Evolutionary conservation across 2,329 filamentous ascomycete species (phyloP).

Genomic region (Rhinocladiella similis): DNA sequence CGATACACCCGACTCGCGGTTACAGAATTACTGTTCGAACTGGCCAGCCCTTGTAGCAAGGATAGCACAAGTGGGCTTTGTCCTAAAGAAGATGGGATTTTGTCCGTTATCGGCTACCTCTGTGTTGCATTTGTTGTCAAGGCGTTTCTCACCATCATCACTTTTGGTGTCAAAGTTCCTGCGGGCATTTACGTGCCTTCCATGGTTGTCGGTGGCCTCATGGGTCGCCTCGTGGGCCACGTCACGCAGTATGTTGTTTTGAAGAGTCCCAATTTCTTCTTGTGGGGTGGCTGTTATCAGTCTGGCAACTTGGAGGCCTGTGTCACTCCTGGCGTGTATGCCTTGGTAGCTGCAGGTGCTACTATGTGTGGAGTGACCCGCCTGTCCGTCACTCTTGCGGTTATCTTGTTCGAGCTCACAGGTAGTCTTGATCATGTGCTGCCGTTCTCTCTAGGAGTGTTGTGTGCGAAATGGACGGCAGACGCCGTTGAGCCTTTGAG

Average conservation of each 20-base stretch:
- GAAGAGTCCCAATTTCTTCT: slow-evolving; percentile 65
- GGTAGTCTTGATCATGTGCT: slow-evolving; percentile 93
- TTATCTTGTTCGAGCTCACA: slow-evolving; percentile 94
- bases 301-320: slow-evolving; percentile 68
- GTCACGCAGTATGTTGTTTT: slow-evolving; percentile 78
- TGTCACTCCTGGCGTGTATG: slow-evolving; percentile 95
- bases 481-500: slow-evolving; percentile 92
- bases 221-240: slow-evolving; percentile 87
- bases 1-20: slow-evolving; percentile 84
- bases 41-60: slow-evolving; percentile 82
- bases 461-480: slow-evolving; percentile 97
- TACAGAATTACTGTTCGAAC: slow-evolving; percentile 83
- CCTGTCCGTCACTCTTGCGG: slow-evolving; percentile 86
- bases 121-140: slow-evolving; percentile 84
- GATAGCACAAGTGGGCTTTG: slow-evolving; percentile 76
- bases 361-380: slow-evolving; percentile 98
- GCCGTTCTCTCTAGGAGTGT: slow-evolving; percentile 86
- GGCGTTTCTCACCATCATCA: slow-evolving; percentile 80
- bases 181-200: slow-evolving; percentile 97
- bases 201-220: slow-evolving; percentile 94
- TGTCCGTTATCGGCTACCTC: slow-evolving; percentile 70
- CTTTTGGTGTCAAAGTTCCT: slow-evolving; percentile 94
- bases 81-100: slow-evolving; percentile 74
- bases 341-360: slow-evolving; percentile 87
- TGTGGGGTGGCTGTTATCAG: slow-evolving; percentile 72